These are phyloP conservation scores for Dactylis glomerata DNA, from an alignment of 176 grass and related monocot genomes.

Conservation along the genomic window DNA sequence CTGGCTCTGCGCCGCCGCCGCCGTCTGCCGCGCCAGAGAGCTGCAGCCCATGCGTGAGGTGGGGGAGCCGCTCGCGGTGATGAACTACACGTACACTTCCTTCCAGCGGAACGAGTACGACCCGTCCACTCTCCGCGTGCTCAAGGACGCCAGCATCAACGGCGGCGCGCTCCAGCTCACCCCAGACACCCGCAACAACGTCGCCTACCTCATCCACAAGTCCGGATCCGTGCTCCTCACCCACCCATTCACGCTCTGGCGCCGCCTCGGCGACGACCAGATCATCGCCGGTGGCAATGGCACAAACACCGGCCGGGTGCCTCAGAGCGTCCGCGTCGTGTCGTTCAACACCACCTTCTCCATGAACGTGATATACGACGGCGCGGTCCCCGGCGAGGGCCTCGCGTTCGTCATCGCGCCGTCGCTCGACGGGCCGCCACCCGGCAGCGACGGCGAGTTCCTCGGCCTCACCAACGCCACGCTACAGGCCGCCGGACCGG, in stretches of 20 bases:
- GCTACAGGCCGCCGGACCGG: neutral
- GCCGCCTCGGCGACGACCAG: neutral
- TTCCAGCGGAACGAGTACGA: neutral
- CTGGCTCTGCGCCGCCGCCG: neutral
- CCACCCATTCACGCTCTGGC: constrained; percentile 40
- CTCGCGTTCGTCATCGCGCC: constrained; percentile 45
- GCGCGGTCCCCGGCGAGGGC: constrained; percentile 25
- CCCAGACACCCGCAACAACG: constrained; percentile 18
- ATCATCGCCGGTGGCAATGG: neutral
- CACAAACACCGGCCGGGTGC: neutral
- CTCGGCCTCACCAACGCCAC: constrained; percentile 61
- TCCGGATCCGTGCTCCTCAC: constrained; percentile 44
- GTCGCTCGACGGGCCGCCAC: neutral
- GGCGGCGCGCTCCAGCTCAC: constrained; percentile 57
- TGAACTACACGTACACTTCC: neutral
- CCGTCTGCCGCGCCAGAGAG: neutral
- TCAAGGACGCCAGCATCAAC: constrained; percentile 1
- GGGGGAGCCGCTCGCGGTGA: neutral
- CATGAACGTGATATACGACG: constrained; percentile 41
- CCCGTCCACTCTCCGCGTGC: neutral
- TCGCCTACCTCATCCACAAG: constrained; percentile 4
- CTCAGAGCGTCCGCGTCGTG: constrained; percentile 6
- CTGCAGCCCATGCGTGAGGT: neutral
- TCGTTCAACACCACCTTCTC: constrained; percentile 64
- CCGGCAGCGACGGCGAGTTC: constrained; percentile 37